Evolutionary conservation across 331 rosid species (phyloP), one percentile per base, ranked within the genome.

Genomic region (Saraca asoca): DNA sequence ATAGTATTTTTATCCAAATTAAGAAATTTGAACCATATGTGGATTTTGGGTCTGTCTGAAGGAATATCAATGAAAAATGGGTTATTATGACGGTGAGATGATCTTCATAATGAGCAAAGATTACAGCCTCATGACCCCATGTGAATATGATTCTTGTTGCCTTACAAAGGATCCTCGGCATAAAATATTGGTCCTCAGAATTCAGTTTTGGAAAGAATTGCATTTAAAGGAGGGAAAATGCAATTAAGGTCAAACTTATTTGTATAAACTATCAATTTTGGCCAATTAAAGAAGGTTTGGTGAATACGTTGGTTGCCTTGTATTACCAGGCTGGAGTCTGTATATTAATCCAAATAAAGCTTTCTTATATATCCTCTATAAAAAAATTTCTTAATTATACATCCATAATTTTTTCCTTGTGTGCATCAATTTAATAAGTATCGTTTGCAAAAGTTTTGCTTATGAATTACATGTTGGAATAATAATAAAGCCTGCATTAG

Each of bases 51-150:
- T 2, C 57, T 49, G 61, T 61, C 42, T 63, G 39, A 60, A 49
- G 57, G 57, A 65, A 55, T 29, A 50, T 24, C 31, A 64, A 43
- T 16, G 18, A 17, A 46, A 10, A 51, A 65, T 15, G 13, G 16
- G 9, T 9, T 50, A 9, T 13, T 38, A 20, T 35, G 37, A 38
- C 20, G 19, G 44, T 69, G 79, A 53, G 58, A 60, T 46, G 58
- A 66, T 24, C 61, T 58, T 81, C 76, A 57, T 71, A 51, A 71
- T 75, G 53, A 75, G n/a, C 17, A 60, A 70, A 78, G 64, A 70
- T 74, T 67, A 52, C 74, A 67, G 17, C 65, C 12, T 63, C 41
- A 31, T 55, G n/a, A n/a, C n/a, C 58, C 65, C 75, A 66, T 57
- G 74, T 81, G 82, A 66, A 5, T 66, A 24, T 14, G 1, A 33